Conservation (phyloP, 1,284 basidiomycete species). For the Volvariella volvacea region DNA sequence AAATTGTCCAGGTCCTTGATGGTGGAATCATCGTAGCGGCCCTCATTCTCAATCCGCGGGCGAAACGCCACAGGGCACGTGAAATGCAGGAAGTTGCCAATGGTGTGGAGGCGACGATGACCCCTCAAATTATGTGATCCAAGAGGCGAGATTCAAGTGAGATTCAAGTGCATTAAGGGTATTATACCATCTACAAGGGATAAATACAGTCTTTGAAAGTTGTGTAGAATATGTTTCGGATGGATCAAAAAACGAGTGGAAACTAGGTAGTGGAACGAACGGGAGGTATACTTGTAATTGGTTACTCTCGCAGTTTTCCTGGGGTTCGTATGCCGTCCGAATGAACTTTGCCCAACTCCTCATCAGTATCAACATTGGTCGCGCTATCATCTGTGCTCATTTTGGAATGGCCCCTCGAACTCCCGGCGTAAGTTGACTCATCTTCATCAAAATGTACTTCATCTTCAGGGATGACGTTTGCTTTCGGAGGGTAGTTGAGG, state of each 20-base stretch:
- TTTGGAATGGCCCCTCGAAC: slow-evolving; percentile 33
- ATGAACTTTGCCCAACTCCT: slow-evolving; percentile 14
- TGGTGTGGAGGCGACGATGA: too few relatives aligned
- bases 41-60: slow-evolving; percentile 55
- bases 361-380: slow-evolving; percentile 24
- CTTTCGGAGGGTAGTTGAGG: background rate
- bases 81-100: slow-evolving; percentile 12
- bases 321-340: slow-evolving; percentile 1
- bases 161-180: background rate
- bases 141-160: too few relatives aligned
- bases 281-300: background rate
- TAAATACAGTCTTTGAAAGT: background rate
- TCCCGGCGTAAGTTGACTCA: slow-evolving; percentile 30
- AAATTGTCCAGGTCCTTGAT: slow-evolving; percentile 52
- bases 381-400: slow-evolving; percentile 32
- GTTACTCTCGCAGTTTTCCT: background rate
- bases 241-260: background rate
- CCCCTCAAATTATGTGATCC: too few relatives aligned
- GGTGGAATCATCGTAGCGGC: slow-evolving; percentile 51
- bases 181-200: background rate
- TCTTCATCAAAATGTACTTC: slow-evolving; percentile 59
- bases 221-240: background rate
- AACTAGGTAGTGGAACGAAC: background rate
- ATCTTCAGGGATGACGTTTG: slow-evolving; percentile 28
- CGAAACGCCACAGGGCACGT: slow-evolving; percentile 19